These are phyloP conservation scores for Fusarium floridanum DNA, from an alignment of 2,329 filamentous ascomycete species.

Conservation along the genomic window DNA sequence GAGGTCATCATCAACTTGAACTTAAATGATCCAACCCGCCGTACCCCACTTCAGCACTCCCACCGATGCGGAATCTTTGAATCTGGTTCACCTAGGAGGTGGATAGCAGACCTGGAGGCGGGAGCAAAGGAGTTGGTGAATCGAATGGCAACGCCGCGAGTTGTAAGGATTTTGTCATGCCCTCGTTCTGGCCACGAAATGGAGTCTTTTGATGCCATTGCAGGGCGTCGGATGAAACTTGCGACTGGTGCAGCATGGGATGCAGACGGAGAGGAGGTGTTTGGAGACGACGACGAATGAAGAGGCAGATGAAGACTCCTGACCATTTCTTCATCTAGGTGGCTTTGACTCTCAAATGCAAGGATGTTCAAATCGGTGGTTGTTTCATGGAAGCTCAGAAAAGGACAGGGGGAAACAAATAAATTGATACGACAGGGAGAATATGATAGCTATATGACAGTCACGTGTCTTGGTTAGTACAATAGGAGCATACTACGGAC, in stretches of 20 bases:
- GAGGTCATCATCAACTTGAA: constrained; percentile 1
- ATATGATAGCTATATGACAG: background rate
- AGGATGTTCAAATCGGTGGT: background rate
- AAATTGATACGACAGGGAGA: background rate
- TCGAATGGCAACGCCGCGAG: background rate
- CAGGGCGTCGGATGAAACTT: background rate
- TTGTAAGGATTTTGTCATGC: background rate
- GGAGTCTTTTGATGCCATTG: background rate
- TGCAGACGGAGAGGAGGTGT: background rate
- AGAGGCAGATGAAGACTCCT: background rate
- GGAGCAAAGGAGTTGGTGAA: background rate
- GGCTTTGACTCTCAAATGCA: background rate
- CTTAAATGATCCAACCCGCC: background rate
- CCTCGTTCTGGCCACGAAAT: background rate
- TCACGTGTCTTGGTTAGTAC: background rate
- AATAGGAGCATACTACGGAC: background rate
- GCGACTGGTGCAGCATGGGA: background rate
- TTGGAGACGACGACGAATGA: background rate
- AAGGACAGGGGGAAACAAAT: background rate
- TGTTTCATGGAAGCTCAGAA: background rate
- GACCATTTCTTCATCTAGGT: background rate
- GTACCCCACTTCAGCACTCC: background rate
- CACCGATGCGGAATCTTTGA: background rate
- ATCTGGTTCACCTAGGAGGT: background rate
- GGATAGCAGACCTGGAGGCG: background rate